Evolutionary conservation across 768 basidiomycete species (phyloP).

Genomic region (Rhizopogon vesiculosus): DNA sequence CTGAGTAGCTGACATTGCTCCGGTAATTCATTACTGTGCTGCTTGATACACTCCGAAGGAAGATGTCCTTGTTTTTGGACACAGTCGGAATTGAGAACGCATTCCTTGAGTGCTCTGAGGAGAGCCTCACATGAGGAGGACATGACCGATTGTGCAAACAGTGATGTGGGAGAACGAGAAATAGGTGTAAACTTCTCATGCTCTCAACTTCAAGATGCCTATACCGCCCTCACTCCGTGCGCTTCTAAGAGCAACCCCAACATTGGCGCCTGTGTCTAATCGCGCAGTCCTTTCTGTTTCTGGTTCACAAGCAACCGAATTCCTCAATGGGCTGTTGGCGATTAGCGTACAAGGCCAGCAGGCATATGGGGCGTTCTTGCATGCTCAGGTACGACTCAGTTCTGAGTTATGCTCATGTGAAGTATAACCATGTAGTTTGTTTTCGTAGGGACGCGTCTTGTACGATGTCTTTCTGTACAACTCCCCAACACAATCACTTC

Average conservation of each 20-base stretch:
- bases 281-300: conserved; percentile 70
- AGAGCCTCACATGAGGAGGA: conserved; percentile 78
- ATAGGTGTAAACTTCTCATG: conserved; percentile 1
- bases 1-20: conserved; percentile 76
- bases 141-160: conserved; percentile 40
- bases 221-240: conserved; percentile 37
- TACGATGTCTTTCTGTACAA: conserved; percentile 88
- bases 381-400: conserved; percentile 60
- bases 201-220: conserved; percentile 13
- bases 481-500: conserved; percentile 26
- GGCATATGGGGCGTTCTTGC: conserved; percentile 68
- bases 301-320: conserved; percentile 76
- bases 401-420: conserved; percentile 1
- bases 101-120: conserved; percentile 75
- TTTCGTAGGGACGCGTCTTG: conserved; percentile 74
- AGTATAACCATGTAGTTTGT: conserved; percentile 3
- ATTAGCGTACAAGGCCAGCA: conserved; percentile 46
- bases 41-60: conserved; percentile 82
- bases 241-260: conserved; percentile 45
- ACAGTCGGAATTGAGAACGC: conserved; percentile 82
- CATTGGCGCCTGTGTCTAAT: conserved; percentile 57
- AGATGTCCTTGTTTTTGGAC: conserved; percentile 71
- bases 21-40: conserved; percentile 73
- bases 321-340: conserved; percentile 75
- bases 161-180: background rate